phyloP scores from a whole-genome alignment of 2,329 filamentous ascomycete species.

The Neurospora sp. region DNA sequence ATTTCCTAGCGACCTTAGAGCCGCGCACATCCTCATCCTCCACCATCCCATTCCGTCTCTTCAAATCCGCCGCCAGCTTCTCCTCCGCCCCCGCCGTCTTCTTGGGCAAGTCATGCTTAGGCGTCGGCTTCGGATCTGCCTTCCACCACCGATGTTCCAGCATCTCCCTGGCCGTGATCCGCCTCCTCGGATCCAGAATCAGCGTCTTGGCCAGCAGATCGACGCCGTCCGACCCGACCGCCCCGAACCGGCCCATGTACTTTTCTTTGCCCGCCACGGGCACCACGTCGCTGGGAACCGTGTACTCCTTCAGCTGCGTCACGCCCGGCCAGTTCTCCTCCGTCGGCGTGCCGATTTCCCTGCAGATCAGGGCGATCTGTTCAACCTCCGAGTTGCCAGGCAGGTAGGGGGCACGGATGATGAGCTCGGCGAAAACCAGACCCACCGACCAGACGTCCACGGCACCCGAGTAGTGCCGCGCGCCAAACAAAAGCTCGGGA shows the following conservation, averaged over 20 bases:
- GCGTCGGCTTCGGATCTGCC: constrained; percentile 71
- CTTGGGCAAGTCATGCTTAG: constrained; percentile 69
- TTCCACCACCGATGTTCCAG: constrained; percentile 82
- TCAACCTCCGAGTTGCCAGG: constrained; percentile 77
- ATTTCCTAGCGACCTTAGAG: constrained; percentile 70
- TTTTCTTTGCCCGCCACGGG: constrained; percentile 58
- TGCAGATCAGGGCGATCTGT: constrained; percentile 75
- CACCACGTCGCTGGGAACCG: constrained; percentile 45
- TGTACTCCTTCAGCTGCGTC: constrained; percentile 67
- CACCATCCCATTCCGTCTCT: constrained; percentile 62
- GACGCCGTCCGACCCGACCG: constrained; percentile 71
- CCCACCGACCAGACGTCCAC: constrained; percentile 95
- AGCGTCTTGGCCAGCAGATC: constrained; percentile 83
- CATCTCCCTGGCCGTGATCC: constrained; percentile 68
- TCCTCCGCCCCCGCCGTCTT: constrained; percentile 61
- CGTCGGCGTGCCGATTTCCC: constrained; percentile 78
- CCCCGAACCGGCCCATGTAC: constrained; percentile 69
- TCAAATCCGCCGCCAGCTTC: constrained; percentile 72
- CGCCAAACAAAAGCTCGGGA: constrained; percentile 86
- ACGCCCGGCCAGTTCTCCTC: constrained; percentile 97
- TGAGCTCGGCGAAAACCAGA: constrained; percentile 84
- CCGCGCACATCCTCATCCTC: constrained; percentile 48
- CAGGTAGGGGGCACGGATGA: constrained; percentile 74
- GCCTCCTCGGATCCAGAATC: constrained; percentile 73
- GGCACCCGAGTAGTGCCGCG: constrained; percentile 76